Evolutionary conservation across 441 rosid species (phyloP).

Genomic region (Aquilaria agallochum): DNA sequence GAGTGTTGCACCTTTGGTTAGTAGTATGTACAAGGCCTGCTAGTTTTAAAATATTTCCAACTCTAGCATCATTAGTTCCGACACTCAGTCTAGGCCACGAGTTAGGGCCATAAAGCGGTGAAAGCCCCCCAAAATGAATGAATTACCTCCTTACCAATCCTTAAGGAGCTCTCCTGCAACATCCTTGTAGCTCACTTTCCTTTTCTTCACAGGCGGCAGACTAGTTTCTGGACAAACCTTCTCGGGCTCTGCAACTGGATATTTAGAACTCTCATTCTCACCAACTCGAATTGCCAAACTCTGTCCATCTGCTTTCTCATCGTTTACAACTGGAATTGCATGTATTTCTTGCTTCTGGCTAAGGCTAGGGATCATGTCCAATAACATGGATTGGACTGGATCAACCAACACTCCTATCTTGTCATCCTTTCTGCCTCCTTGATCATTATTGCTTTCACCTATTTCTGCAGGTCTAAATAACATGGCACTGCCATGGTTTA

Average conservation of each 20-base stretch:
- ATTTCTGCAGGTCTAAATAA: slow-evolving; percentile 20
- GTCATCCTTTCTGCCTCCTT: slow-evolving; percentile 20
- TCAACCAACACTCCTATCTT: slow-evolving; percentile 44
- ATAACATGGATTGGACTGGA: slow-evolving; percentile 81
- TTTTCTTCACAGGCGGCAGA: slow-evolving; percentile 47
- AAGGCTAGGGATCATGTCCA: slow-evolving; percentile 87
- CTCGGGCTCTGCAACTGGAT: slow-evolving; percentile 10
- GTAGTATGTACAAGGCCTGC: too few species aligned
- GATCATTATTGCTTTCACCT: slow-evolving; percentile 2
- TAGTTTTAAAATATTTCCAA: too few species aligned
- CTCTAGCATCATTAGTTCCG: too few species aligned
- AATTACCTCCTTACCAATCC: slow-evolving; percentile 32
- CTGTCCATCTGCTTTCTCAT: slow-evolving; percentile 15
- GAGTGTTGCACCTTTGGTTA: too few species aligned
- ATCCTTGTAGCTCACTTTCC: slow-evolving; percentile 88
- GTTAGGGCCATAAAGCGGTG: too few species aligned
- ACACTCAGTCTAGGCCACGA: too few species aligned
- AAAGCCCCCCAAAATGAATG: too few species aligned
- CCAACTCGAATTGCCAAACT: too few species aligned
- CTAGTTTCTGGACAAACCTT: slow-evolving; percentile 12
- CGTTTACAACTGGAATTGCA: slow-evolving; percentile 9
- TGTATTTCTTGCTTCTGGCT: slow-evolving; percentile 38
- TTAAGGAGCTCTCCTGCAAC: slow-evolving; percentile 61
- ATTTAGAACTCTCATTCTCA: slow-evolving; percentile 7
- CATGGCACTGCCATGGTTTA: slow-evolving; percentile 9